These are phyloP conservation scores for Blastobotrys aristatus DNA, from an alignment of 1,139 yeast genomes.

Conservation along the genomic window DNA sequence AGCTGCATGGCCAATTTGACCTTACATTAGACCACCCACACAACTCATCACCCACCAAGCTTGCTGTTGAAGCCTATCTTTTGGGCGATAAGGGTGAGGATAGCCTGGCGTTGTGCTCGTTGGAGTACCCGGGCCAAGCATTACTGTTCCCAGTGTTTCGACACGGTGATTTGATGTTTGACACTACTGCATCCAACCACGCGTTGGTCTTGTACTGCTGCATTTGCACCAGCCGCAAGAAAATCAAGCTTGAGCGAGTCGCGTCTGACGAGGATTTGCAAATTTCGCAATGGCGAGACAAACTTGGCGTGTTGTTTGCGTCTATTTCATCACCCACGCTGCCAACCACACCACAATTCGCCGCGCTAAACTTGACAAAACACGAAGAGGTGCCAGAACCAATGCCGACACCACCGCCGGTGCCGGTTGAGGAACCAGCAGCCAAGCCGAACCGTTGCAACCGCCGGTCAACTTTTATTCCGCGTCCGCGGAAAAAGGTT, in stretches of 20 bases:
- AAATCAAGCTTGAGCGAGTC: constrained; percentile 8
- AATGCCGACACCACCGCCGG: neutral
- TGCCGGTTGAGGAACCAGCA: neutral
- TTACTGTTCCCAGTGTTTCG: constrained; percentile 36
- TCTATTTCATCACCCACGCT: neutral
- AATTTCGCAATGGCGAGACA: neutral
- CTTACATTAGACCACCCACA: constrained; percentile 32
- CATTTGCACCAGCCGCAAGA: constrained; percentile 3
- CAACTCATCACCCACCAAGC: constrained; percentile 19
- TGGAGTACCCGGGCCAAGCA: constrained; percentile 34
- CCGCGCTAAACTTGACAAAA: neutral
- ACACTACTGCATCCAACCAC: constrained; percentile 2
- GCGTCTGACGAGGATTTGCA: constrained; percentile 1
- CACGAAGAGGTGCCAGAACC: neutral
- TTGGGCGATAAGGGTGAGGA: constrained; percentile 16
- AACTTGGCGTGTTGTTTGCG: neutral
- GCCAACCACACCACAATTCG: neutral
- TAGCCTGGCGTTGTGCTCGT: constrained; percentile 36
- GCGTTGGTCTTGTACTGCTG: constrained; percentile 1
- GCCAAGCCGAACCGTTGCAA: neutral
- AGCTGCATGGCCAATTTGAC: constrained; percentile 30
- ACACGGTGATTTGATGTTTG: constrained; percentile 29
- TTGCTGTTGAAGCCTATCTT: constrained; percentile 30
- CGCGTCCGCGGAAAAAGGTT: neutral
- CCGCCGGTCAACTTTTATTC: constrained; percentile 2